phyloP scores from a whole-genome alignment of 805 yeast genomes.

The Wickerhamiella sorbophila region DNA sequence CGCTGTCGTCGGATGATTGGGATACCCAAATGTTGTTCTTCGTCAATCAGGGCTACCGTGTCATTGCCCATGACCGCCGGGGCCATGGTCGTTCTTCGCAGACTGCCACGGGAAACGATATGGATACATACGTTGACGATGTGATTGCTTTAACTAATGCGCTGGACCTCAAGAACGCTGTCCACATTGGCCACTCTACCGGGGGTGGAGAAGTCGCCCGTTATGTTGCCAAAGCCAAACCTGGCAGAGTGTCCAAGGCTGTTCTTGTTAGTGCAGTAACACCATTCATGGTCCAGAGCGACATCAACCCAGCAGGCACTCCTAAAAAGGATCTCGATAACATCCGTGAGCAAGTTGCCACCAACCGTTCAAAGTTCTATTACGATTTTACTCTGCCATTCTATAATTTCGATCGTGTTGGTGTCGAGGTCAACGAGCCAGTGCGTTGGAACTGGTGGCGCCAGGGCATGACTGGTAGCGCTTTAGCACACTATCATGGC shows the following conservation, averaged over 20 bases:
- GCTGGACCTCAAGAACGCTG: constrained; percentile 4
- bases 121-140: constrained; percentile 7
- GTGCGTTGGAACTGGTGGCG: constrained; percentile 8
- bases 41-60: constrained; percentile 5
- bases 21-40: constrained; percentile 6
- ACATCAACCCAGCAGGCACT: constrained; percentile 2
- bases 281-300: constrained; percentile 2
- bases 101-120: constrained; percentile 4
- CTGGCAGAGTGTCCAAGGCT: constrained; percentile 3
- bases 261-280: constrained; percentile 5
- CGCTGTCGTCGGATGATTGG: constrained; percentile 6
- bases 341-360: background rate
- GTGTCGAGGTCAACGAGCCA: constrained; percentile 2
- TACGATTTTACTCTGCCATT: constrained; percentile 2
- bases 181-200: constrained; percentile 7
- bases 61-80: constrained; percentile 6
- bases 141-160: constrained; percentile 1
- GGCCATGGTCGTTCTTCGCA: constrained; percentile 6
- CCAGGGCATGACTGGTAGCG: constrained; percentile 6
- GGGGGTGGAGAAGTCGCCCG: constrained; percentile 7
- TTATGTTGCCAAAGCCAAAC: constrained; percentile 1
- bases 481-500: constrained; percentile 1
- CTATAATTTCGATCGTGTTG: constrained; percentile 24
- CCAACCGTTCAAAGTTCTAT: constrained; percentile 2
- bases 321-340: constrained; percentile 1